A percentile compares a stretch with the other conserved stretches of the same genome.
Evolutionary conservation across 2,329 filamentous ascomycete species (phyloP).

Genomic region (Colletotrichum echinochloae): DNA sequence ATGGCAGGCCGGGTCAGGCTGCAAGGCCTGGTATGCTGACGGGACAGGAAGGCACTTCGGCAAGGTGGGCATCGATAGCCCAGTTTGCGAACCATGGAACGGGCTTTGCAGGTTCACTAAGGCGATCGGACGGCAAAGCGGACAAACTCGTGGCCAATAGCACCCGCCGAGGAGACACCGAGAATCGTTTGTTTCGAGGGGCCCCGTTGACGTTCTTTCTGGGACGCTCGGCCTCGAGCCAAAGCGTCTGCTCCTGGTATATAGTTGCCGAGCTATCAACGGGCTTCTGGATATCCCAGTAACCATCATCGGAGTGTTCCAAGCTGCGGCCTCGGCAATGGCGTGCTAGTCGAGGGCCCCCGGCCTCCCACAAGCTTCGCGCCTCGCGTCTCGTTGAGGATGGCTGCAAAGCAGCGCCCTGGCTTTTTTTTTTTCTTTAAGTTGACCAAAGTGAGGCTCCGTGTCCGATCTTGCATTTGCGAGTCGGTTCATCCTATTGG

Average conservation of each 20-base stretch:
- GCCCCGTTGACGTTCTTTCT: neutral
- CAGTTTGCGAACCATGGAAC: neutral
- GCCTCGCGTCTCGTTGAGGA: no score
- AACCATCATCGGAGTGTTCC: neutral
- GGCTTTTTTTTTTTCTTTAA: no score
- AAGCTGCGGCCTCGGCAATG: neutral
- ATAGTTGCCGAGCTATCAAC: neutral
- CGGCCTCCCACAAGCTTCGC: neutral
- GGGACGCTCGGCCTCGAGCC: neutral
- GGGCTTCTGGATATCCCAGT: neutral
- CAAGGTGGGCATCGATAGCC: neutral
- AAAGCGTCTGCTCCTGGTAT: neutral
- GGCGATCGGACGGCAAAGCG: no score
- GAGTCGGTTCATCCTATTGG: conserved; percentile 9
- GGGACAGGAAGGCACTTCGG: neutral
- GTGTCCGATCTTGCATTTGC: neutral
- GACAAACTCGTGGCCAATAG: neutral
- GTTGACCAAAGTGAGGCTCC: neutral
- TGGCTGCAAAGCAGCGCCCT: neutral
- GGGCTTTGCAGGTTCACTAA: neutral
- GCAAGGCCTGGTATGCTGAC: neutral
- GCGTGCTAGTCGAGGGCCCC: neutral
- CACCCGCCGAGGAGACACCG: neutral
- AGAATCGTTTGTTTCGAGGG: neutral
- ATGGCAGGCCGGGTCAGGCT: neutral